These are phyloP conservation scores for Bauhinia variegata DNA, from an alignment of 306 rosid genomes.

Conservation along the genomic window DNA sequence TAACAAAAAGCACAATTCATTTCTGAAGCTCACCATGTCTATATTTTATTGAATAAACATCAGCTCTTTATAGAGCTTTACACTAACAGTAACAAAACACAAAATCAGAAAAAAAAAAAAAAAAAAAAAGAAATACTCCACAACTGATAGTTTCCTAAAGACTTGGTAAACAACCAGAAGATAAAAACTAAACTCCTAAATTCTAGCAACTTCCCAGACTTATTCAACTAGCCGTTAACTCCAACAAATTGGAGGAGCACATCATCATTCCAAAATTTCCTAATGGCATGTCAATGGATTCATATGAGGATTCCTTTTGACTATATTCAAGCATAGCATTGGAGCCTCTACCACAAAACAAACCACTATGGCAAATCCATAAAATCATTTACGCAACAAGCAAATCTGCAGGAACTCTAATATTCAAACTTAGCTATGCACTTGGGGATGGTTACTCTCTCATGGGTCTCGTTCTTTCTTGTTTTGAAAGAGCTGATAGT, in stretches of 20 bases:
- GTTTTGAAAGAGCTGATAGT: constrained; percentile 13
- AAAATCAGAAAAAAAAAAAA: too few species aligned
- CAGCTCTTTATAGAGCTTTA: too few species aligned
- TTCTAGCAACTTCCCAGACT: too few species aligned
- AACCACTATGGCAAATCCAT: constrained; percentile 29
- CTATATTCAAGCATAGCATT: constrained; percentile 6
- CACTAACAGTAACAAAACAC: too few species aligned
- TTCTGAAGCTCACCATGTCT: too few species aligned
- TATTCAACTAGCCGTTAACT: too few species aligned
- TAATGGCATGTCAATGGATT: background rate
- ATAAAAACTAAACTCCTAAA: too few species aligned
- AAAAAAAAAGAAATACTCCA: too few species aligned
- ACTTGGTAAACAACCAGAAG: too few species aligned
- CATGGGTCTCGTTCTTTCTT: constrained; percentile 29
- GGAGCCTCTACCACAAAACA: constrained; percentile 6
- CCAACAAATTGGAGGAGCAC: constrained; percentile 17
- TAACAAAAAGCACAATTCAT: too few species aligned
- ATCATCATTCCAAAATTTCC: constrained; percentile 16
- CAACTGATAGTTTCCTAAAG: too few species aligned
- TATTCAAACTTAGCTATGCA: constrained; percentile 26
- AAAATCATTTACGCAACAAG: constrained; percentile 24
- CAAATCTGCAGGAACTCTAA: constrained; percentile 11
- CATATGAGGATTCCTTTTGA: background rate
- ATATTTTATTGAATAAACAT: too few species aligned
- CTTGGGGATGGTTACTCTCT: constrained; percentile 33